Evolutionary conservation across 2,329 filamentous ascomycete species (phyloP).

Genomic region (Colletotrichum cordylinicola): DNA sequence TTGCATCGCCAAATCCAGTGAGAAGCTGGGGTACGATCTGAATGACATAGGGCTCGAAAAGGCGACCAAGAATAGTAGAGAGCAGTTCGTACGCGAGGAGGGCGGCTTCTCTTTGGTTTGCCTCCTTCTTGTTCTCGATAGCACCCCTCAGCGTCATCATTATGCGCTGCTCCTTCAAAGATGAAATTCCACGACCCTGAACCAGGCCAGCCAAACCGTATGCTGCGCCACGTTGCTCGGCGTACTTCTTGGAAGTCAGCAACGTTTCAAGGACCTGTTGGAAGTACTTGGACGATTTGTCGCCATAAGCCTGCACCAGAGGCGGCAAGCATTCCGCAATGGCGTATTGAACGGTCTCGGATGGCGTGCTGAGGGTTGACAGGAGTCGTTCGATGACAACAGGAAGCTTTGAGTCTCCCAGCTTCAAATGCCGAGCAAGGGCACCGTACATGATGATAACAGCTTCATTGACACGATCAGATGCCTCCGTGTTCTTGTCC

Average conservation of each 20-base stretch:
- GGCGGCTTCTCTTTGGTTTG: constrained; percentile 86
- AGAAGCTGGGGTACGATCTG: constrained; percentile 93
- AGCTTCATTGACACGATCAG: constrained; percentile 93
- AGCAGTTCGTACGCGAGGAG: constrained; percentile 91
- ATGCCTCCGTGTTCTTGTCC: constrained; percentile 79
- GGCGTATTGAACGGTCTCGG: constrained; percentile 95
- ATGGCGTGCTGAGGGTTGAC: constrained; percentile 88
- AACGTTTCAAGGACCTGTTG: constrained; percentile 81
- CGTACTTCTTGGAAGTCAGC: constrained; percentile 89
- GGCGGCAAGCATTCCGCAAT: constrained; percentile 94
- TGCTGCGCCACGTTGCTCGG: constrained; percentile 88
- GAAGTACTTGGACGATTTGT: constrained; percentile 82
- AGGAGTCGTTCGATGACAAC: constrained; percentile 87
- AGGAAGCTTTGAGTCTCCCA: constrained; percentile 86
- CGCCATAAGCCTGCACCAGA: constrained; percentile 79
- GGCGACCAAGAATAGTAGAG: constrained; percentile 81
- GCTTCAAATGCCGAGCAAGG: constrained; percentile 82
- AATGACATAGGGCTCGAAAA: constrained; percentile 97
- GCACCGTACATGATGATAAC: constrained; percentile 98
- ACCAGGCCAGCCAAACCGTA: constrained; percentile 94
- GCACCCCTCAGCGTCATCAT: constrained; percentile 81
- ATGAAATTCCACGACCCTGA: constrained; percentile 82
- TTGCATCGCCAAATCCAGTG: constrained; percentile 86
- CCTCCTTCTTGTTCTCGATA: constrained; percentile 94
- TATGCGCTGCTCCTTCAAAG: constrained; percentile 85